Evolutionary conservation across 805 yeast genomes (phyloP).

Genomic region (Yarrowia phangngaensis): DNA sequence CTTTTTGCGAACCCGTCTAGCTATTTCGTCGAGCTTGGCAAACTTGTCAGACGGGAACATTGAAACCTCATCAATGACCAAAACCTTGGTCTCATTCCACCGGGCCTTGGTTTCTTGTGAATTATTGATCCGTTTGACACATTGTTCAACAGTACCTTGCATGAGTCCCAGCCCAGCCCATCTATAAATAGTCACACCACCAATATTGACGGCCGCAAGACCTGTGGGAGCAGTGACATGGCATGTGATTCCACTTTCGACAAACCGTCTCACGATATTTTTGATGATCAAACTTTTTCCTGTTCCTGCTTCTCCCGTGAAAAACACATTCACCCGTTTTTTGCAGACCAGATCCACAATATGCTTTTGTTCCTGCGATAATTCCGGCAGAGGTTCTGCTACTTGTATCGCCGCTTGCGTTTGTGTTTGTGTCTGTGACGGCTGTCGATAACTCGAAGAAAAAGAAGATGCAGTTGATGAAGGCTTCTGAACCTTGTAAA

Average conservation of each 20-base stretch:
- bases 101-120: slow-evolving; percentile 46
- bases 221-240: slow-evolving; percentile 94
- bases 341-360: slow-evolving; percentile 58
- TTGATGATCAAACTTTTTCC: slow-evolving; percentile 84
- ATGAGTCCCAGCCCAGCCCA: slow-evolving; percentile 79
- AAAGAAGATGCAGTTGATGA: too few relatives aligned
- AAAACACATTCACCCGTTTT: slow-evolving; percentile 66
- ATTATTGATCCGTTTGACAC: slow-evolving; percentile 48
- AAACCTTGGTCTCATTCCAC: slow-evolving; percentile 66
- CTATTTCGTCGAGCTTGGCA: slow-evolving; percentile 67
- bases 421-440: neutral
- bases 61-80: slow-evolving; percentile 87
- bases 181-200: slow-evolving; percentile 76
- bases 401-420: neutral
- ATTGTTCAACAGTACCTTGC: slow-evolving; percentile 43
- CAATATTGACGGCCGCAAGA: slow-evolving; percentile 82
- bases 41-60: slow-evolving; percentile 81
- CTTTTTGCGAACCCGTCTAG: slow-evolving; percentile 52
- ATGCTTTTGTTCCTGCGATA: slow-evolving; percentile 44
- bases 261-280: slow-evolving; percentile 55
- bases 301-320: slow-evolving; percentile 98
- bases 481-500: slow-evolving; percentile 15
- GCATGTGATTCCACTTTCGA: slow-evolving; percentile 38
- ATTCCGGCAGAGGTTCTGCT: slow-evolving; percentile 30
- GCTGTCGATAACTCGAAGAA: neutral